Conservation (phyloP, 164 flowering plant species). For the Nymphaea colorata region DNA sequence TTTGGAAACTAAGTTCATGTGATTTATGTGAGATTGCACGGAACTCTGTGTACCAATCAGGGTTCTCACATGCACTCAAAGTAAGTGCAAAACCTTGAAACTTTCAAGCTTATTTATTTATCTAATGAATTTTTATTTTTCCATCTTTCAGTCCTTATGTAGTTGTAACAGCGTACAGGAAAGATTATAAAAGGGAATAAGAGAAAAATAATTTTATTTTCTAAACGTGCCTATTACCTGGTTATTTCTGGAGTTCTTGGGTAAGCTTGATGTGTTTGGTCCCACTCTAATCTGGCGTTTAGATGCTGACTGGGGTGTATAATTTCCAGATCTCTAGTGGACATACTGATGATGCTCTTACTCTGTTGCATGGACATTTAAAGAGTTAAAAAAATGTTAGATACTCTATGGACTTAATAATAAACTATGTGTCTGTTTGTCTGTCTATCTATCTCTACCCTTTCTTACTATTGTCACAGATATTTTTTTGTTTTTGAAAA, state of each 20-base stretch:
- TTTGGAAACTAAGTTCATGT: slow-evolving; percentile 91
- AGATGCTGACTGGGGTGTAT: too few species aligned
- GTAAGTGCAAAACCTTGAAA: slow-evolving; percentile 17
- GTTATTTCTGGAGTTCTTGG: background rate
- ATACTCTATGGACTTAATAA: too few species aligned
- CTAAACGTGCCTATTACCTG: background rate
- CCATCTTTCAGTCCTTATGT: background rate
- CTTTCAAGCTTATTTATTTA: background rate
- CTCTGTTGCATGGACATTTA: too few species aligned
- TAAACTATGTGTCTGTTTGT: too few species aligned
- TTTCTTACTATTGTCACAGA: too few species aligned
- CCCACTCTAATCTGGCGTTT: too few species aligned
- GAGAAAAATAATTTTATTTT: background rate
- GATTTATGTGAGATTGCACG: slow-evolving; percentile 97
- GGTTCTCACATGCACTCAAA: slow-evolving; percentile 92
- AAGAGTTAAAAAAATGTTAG: too few species aligned
- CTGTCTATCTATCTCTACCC: too few species aligned
- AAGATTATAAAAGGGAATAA: background rate
- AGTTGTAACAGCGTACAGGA: background rate
- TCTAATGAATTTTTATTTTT: background rate
- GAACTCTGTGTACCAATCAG: slow-evolving; percentile 90
- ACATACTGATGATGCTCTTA: too few species aligned
- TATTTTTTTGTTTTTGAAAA: too few species aligned
- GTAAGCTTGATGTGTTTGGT: background rate
- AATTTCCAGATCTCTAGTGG: too few species aligned